These are phyloP conservation scores for Teratosphaeria destructans DNA, from an alignment of 2,329 filamentous ascomycete genomes.

Conservation along the genomic window DNA sequence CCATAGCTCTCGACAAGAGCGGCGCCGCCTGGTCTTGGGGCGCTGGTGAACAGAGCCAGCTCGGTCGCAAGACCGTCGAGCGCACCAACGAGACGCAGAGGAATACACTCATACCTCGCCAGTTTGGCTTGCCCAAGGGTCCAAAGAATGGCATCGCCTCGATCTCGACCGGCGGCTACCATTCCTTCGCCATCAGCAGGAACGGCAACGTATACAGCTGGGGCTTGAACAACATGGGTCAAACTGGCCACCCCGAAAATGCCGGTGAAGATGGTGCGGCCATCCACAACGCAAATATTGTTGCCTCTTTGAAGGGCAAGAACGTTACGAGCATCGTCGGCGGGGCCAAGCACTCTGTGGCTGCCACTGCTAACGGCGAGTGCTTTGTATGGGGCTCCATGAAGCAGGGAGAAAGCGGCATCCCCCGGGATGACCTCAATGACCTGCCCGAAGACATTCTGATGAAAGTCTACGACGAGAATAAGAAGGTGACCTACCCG, in stretches of 20 bases:
- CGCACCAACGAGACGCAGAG: constrained; percentile 35
- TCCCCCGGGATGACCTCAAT: constrained; percentile 34
- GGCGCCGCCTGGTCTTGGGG: constrained; percentile 61
- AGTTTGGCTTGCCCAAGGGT: constrained; percentile 42
- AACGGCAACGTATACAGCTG: constrained; percentile 64
- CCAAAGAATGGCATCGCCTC: constrained; percentile 44
- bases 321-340: constrained; percentile 58
- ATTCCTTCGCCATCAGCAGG: constrained; percentile 65
- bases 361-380: constrained; percentile 35
- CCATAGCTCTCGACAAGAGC: constrained; percentile 56
- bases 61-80: constrained; percentile 55
- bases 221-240: constrained; percentile 79
- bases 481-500: constrained; percentile 51
- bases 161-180: constrained; percentile 63
- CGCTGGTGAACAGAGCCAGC: constrained; percentile 58
- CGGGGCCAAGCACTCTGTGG: constrained; percentile 60
- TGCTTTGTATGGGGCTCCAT: constrained; percentile 51
- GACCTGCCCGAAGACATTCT: constrained; percentile 42
- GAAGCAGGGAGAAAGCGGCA: constrained; percentile 46
- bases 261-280: constrained; percentile 59
- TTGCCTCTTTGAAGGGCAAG: constrained; percentile 53
- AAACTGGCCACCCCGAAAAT: constrained; percentile 55
- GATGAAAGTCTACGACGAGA: neutral
- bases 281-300: constrained; percentile 57
- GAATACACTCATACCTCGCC: constrained; percentile 45